Evolutionary conservation across 257 asterid species (phyloP).

Genomic region (Gynochthodes officinalis): DNA sequence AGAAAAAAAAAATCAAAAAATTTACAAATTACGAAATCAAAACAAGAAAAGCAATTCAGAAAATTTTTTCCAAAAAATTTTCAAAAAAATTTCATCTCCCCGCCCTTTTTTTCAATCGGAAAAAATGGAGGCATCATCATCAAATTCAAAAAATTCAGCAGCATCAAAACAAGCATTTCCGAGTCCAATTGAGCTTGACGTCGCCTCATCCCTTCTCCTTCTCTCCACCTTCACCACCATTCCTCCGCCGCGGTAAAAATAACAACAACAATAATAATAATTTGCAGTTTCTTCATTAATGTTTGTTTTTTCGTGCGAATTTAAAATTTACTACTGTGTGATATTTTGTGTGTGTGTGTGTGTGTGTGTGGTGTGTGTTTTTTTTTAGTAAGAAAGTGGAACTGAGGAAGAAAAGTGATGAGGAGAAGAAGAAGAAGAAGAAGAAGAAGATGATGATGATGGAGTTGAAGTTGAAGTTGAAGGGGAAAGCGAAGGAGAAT

Average conservation of each 20-base stretch:
- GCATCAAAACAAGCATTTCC: constrained; percentile 60
- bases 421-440: not conserved
- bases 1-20: not conserved
- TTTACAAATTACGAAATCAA: not conserved
- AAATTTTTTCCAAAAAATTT: not conserved
- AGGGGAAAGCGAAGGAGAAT: not conserved
- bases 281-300: not conserved
- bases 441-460: not conserved
- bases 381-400: constrained; percentile 9
- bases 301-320: not conserved
- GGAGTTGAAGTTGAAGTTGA: not conserved
- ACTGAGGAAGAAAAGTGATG: constrained; percentile 1
- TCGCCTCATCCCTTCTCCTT: constrained; percentile 82
- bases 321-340: not conserved
- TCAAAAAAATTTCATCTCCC: constrained; percentile 27
- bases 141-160: constrained; percentile 28
- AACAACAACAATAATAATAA: not conserved
- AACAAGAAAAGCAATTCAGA: not conserved
- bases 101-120: constrained; percentile 48
- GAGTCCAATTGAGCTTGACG: constrained; percentile 48
- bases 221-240: constrained; percentile 48
- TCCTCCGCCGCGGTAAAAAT: constrained; percentile 11
- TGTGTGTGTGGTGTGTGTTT: not conserved
- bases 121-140: constrained; percentile 4
- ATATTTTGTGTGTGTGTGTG: not conserved